Conservation (phyloP, 164 flowering plant species). For the Macadamia tetraphylla region DNA sequence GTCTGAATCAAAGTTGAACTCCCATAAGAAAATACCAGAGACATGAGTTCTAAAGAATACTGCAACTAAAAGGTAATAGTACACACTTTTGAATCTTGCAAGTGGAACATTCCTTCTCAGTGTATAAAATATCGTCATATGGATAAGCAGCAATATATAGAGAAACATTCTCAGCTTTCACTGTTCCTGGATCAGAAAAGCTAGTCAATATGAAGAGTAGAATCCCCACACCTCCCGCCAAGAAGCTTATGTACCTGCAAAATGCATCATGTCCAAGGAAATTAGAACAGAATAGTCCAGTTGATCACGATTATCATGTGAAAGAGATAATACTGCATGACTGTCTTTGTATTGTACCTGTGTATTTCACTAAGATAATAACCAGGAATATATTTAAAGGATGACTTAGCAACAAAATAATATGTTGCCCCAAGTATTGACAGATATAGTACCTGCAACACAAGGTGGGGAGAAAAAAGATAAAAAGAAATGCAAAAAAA, state of each 20-base stretch:
- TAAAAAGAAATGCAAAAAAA: not conserved
- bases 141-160: conserved; percentile 73
- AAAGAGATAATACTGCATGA: not conserved
- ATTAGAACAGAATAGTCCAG: not conserved
- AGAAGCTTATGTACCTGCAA: conserved; percentile 78
- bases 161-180: conserved; percentile 67
- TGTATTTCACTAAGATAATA: conserved; percentile 71
- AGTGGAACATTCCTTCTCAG: conserved; percentile 82
- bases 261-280: conserved; percentile 6
- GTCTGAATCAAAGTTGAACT: conserved; percentile 40
- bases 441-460: conserved; percentile 60
- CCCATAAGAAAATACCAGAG: conserved; percentile 11
- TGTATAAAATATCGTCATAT: conserved; percentile 67
- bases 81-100: conserved; percentile 82
- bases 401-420: conserved; percentile 48
- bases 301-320: not conserved
- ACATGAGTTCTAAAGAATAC: conserved; percentile 2
- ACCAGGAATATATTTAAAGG: conserved; percentile 78
- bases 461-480: conserved; percentile 1
- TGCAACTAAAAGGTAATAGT: not conserved
- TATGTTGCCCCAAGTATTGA: conserved; percentile 72
- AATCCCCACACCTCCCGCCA: conserved; percentile 80
- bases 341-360: conserved; percentile 41
- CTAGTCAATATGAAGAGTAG: conserved; percentile 83
- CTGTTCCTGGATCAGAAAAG: conserved; percentile 96